Conservation (phyloP, 139 green algal genomes). For the Zygnema circumcarinatum region DNA sequence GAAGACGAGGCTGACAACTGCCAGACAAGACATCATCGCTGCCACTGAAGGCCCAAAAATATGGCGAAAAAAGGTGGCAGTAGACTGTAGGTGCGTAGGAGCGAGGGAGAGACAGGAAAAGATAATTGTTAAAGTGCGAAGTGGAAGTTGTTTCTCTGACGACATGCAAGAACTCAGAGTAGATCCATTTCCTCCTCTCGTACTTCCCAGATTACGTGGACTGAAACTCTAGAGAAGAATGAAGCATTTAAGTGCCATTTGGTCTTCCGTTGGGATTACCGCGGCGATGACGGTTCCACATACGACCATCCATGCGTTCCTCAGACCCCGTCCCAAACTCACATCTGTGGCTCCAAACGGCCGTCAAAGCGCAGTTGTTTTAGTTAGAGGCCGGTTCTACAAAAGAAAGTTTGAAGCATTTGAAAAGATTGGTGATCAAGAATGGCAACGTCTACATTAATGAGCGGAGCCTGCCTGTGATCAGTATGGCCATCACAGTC, state of each 20-base stretch:
- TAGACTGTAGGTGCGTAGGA: background rate
- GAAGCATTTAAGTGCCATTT: too few species aligned
- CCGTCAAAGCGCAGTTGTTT: background rate
- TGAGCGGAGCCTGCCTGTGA: background rate
- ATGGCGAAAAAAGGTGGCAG: background rate
- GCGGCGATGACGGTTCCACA: background rate
- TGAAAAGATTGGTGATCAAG: too few species aligned
- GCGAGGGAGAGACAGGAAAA: background rate
- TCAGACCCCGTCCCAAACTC: background rate
- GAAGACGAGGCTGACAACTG: conserved; percentile 12
- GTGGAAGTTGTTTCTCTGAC: too few species aligned
- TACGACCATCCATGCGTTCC: background rate
- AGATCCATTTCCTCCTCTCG: too few species aligned
- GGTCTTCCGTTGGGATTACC: too few species aligned
- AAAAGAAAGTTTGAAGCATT: too few species aligned
- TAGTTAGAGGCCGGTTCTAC: background rate
- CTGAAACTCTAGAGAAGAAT: too few species aligned
- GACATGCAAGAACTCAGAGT: too few species aligned
- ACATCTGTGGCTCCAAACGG: background rate
- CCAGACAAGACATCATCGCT: conserved; percentile 2
- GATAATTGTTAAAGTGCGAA: too few species aligned
- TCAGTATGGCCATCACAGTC: background rate
- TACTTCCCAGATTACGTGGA: too few species aligned
- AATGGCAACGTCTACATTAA: too few species aligned
- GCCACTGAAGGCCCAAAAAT: conserved; percentile 3